A percentile compares a stretch with the other conserved stretches of the same genome.
phyloP scores from a whole-genome alignment of 2,329 filamentous ascomycete genomes.

The Fusarium sp. region DNA sequence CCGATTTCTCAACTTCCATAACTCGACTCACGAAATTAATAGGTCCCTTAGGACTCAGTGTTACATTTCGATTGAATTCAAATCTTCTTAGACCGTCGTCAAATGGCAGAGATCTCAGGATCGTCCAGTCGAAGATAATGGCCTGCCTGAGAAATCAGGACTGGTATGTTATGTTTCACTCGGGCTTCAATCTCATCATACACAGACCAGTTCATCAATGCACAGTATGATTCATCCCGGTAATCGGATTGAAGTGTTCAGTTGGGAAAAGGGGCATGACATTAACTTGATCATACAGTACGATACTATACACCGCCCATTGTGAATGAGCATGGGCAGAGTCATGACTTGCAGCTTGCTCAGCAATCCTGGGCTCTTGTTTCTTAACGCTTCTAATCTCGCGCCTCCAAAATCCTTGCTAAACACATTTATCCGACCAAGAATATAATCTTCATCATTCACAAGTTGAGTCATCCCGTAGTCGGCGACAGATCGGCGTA shows the following conservation, averaged over 20 bases:
- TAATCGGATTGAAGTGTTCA: background rate
- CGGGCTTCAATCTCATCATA: background rate
- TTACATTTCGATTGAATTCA: fast-evolving
- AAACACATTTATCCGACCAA: background rate
- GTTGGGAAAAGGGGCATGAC: background rate
- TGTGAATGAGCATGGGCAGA: background rate
- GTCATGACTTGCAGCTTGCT: background rate
- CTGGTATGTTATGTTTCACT: background rate
- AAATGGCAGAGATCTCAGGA: background rate
- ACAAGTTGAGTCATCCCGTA: constrained; percentile 5
- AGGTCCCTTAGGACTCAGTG: too few relatives aligned
- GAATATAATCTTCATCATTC: background rate
- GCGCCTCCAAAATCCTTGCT: background rate
- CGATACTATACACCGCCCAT: background rate
- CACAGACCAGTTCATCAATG: background rate
- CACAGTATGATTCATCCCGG: too few relatives aligned
- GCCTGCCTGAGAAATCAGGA: background rate
- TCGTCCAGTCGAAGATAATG: background rate
- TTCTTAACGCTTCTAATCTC: too few relatives aligned
- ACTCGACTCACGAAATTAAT: background rate
- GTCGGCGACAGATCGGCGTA: background rate
- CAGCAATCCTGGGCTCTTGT: background rate
- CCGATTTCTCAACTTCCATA: background rate
- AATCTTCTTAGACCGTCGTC: background rate
- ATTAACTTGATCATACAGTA: too few relatives aligned